Evolutionary conservation across 148 eudicot genomes (phyloP).

Genomic region (Persicaria tinctoria): DNA sequence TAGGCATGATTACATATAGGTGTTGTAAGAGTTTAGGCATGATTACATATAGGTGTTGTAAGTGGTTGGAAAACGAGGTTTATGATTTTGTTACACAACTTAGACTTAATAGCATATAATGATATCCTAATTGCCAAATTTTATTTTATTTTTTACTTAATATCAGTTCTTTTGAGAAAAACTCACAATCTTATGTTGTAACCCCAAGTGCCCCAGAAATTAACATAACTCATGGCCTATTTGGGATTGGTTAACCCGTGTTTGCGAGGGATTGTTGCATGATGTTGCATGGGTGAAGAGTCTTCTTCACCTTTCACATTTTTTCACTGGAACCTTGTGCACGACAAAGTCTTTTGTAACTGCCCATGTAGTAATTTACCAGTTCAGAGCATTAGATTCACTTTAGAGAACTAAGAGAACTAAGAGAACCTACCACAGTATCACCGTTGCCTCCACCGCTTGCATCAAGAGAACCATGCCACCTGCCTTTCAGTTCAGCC

Average conservation of each 20-base stretch:
- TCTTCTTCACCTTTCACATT: no score
- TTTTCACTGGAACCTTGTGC: no score
- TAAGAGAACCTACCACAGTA: constrained; percentile 58
- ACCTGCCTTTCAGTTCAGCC: constrained; percentile 91
- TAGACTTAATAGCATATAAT: neutral
- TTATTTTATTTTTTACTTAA: neutral
- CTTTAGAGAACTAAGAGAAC: neutral
- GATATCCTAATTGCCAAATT: neutral
- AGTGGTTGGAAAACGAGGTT: neutral
- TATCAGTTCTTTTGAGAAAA: neutral
- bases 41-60: neutral
- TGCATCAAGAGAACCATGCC: constrained; percentile 99
- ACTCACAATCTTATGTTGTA: neutral
- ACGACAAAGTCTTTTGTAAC: no score
- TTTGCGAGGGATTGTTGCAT: no score
- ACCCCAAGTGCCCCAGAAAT: neutral
- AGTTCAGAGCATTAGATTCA: neutral
- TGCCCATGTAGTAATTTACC: no score
- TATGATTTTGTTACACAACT: neutral
- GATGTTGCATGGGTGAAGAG: no score
- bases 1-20: neutral
- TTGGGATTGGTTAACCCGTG: no score
- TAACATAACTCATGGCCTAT: neutral
- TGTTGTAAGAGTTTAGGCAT: neutral
- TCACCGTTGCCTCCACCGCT: constrained; percentile 99